A percentile compares a stretch with the other conserved stretches of the same genome.
Evolutionary conservation across 768 basidiomycete species (phyloP).

Genomic region (Mycena albidolilacea): DNA sequence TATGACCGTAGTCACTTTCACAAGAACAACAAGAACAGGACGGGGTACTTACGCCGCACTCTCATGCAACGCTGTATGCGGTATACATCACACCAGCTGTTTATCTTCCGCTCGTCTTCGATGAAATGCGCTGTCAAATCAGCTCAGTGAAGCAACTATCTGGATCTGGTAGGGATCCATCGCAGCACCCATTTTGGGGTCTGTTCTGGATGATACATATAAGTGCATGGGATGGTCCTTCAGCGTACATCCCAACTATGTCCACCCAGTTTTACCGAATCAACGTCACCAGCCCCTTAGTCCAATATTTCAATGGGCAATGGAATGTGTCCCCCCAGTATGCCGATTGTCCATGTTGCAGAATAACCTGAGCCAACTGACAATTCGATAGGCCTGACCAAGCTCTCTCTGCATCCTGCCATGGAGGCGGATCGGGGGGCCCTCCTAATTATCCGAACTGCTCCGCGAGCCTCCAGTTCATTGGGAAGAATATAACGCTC

Average conservation of each 20-base stretch:
- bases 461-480: conserved; percentile 12
- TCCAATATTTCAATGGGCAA: background rate
- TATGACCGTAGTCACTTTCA: background rate
- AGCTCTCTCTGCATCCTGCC: background rate
- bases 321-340: background rate
- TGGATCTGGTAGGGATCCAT: conserved; percentile 2
- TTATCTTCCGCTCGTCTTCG: background rate
- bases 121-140: conserved; percentile 1
- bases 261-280: background rate
- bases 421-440: no score
- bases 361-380: background rate
- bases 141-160: conserved; percentile 4
- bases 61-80: background rate
- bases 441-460: background rate
- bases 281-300: conserved; percentile 6
- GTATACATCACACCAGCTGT: conserved; percentile 10
- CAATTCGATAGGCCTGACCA: background rate
- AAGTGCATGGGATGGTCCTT: background rate
- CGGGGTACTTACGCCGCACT: no score
- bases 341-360: background rate
- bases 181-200: background rate
- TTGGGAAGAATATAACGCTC: background rate
- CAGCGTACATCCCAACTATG: background rate
- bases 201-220: background rate
- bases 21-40: background rate